Percentiles rank a stretch among this genome's conserved stretches.
phyloP scores from a whole-genome alignment of 305 asterid genomes.

The Fraxinus platypoda region DNA sequence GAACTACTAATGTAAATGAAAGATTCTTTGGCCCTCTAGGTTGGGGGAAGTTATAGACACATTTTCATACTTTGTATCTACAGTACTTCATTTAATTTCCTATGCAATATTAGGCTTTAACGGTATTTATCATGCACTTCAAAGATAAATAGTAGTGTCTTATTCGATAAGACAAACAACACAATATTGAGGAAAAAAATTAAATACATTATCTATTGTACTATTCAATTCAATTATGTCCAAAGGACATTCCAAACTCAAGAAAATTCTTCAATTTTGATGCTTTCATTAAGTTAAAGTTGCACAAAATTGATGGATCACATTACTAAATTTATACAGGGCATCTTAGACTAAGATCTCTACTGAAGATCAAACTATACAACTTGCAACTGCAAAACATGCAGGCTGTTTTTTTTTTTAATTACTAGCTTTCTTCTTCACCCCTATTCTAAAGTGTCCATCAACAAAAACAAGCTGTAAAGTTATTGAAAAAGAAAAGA shows the following conservation, averaged over 20 bases:
- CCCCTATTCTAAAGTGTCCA: constrained; percentile 22
- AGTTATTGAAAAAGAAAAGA: constrained; percentile 2
- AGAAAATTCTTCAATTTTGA: constrained; percentile 13
- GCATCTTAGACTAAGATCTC: constrained; percentile 16
- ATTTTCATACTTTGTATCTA: background rate
- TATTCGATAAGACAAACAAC: background rate
- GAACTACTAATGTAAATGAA: constrained; percentile 3
- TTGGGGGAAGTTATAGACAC: background rate
- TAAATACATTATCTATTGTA: background rate
- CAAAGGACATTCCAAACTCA: background rate
- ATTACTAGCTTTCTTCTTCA: background rate
- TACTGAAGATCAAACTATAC: constrained; percentile 23
- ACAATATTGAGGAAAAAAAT: background rate
- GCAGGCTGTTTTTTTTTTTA: background rate
- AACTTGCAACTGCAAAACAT: constrained; percentile 25
- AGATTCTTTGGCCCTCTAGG: background rate
- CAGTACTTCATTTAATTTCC: background rate
- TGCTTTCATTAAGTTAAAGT: constrained; percentile 27
- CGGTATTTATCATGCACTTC: background rate
- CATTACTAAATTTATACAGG: constrained; percentile 20
- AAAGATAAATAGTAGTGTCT: background rate
- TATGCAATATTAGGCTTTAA: background rate
- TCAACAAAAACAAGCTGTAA: constrained; percentile 27
- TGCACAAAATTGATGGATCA: constrained; percentile 27
- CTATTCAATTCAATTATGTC: background rate